A percentile compares a stretch with the other conserved stretches of the same genome.
These are phyloP conservation scores for Silene noctiflora DNA, from an alignment of 179 eudicot species.

Conservation along the genomic window DNA sequence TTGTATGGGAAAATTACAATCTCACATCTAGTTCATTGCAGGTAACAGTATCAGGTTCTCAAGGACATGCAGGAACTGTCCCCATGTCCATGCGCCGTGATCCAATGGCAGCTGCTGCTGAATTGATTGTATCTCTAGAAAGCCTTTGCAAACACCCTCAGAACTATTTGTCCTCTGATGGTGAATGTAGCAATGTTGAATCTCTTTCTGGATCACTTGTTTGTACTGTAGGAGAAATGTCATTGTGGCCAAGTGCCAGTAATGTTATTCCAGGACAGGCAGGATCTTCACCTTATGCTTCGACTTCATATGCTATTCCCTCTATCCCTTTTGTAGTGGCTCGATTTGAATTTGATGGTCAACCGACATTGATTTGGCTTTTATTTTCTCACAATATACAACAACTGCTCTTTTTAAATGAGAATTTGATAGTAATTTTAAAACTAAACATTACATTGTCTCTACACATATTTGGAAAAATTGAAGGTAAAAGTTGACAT, in stretches of 20 bases:
- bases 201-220: conserved; percentile 88
- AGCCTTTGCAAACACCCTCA: conserved; percentile 72
- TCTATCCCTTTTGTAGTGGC: neutral
- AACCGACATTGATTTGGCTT: neutral
- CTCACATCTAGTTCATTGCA: conserved; percentile 38
- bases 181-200: conserved; percentile 51
- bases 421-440: neutral
- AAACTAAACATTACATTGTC: neutral
- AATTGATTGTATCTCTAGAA: conserved; percentile 74
- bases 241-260: conserved; percentile 98
- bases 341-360: neutral
- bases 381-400: neutral
- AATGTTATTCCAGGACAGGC: conserved; percentile 98
- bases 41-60: conserved; percentile 92
- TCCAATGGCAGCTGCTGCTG: conserved; percentile 97
- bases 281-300: conserved; percentile 30
- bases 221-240: conserved; percentile 95
- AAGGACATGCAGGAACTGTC: conserved; percentile 99
- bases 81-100: conserved; percentile 97
- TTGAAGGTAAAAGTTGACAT: neutral
- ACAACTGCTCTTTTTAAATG: neutral
- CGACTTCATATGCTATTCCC: neutral
- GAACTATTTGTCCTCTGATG: conserved; percentile 59
- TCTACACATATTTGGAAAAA: neutral
- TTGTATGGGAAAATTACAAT: conserved; percentile 6